Conservation (phyloP, 163 green algal species). For the Scenedesmus sp. region DNA sequence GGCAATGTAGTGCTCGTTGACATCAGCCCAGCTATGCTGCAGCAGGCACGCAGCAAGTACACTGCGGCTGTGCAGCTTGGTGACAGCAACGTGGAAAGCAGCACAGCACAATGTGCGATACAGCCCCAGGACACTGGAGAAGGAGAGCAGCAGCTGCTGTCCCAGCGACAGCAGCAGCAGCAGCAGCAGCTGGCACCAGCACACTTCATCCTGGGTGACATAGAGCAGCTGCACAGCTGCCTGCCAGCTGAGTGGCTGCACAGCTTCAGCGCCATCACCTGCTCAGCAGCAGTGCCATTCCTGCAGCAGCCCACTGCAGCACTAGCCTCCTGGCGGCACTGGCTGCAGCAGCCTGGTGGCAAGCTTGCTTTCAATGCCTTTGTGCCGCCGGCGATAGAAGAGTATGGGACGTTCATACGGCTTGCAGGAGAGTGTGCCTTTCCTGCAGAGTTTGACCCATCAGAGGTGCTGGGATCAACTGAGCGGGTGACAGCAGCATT, state of each 20-base stretch:
- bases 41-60: conserved; percentile 5
- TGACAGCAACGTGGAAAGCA: too few relatives aligned
- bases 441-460: conserved; percentile 15
- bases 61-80: not conserved
- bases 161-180: not conserved
- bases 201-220: not conserved
- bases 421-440: not conserved
- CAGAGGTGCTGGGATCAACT: conserved; percentile 6
- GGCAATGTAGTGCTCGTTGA: conserved; percentile 4
- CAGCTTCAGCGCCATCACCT: conserved; percentile 19
- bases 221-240: not conserved
- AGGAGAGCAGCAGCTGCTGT: not conserved
- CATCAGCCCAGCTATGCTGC: conserved; percentile 9
- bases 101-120: too few relatives aligned
- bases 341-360: not conserved
- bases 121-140: too few relatives aligned
- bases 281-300: conserved; percentile 38
- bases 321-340: not conserved
- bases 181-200: not conserved
- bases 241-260: not conserved
- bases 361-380: conserved; percentile 20
- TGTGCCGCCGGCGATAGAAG: conserved; percentile 12
- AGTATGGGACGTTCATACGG: not conserved
- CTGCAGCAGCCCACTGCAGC: not conserved
- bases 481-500: not conserved